Evolutionary conservation across 2,329 filamentous ascomycete species (phyloP), one percentile per base, ranked within the genome.

Genomic region (Aspergillus texensis): DNA sequence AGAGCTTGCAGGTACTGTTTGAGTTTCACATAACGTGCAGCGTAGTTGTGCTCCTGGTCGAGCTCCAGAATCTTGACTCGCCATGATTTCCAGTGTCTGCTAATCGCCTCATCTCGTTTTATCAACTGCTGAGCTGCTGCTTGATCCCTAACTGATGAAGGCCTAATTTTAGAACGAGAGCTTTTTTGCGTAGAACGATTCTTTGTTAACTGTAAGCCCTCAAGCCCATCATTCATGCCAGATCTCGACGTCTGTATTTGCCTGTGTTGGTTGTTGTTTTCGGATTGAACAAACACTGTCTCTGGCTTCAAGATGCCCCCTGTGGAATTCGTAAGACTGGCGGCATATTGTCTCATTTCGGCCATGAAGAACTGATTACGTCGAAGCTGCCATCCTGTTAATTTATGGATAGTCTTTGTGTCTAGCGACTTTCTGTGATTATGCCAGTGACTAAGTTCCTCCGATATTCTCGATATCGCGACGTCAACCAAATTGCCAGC

Each of bases 281-380:
- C 30, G 19, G 26, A 2, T 36, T 45, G 54, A 4, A 62, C 48
- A 39, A 63, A 57, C 3, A 67, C 56, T 1, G 34, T 39, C 50
- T 67, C 62, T 9, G 60, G 61, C 16, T 59, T 24, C 4, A 66
- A 30, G 1, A 43, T 53, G 0, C 62, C 62, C 11, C 64, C 64
- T 11, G 52, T 45, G 1, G 62, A 39, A 52, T 66, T 89, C 0
- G 88, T 91, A 54, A 93, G 80, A 74, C 89, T 91, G 14, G 88
- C 88, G 1, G 91, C 88, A 72, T 93, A 93, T 1, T 83, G 81
- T 32, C 84, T 83, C 76, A 90, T 90, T 63, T 91, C 88, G 1
- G 85, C 83, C 85, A 91, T 90, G 71, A 87, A 88, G 58, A 80
- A 82, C 69, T 93, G 89, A 52, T 89, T 88, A 77, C 68, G 78